Percentiles rank a stretch among this genome's conserved stretches.
Conservation (phyloP, 2,329 filamentous ascomycete species). For the Bipolaris cookei region DNA sequence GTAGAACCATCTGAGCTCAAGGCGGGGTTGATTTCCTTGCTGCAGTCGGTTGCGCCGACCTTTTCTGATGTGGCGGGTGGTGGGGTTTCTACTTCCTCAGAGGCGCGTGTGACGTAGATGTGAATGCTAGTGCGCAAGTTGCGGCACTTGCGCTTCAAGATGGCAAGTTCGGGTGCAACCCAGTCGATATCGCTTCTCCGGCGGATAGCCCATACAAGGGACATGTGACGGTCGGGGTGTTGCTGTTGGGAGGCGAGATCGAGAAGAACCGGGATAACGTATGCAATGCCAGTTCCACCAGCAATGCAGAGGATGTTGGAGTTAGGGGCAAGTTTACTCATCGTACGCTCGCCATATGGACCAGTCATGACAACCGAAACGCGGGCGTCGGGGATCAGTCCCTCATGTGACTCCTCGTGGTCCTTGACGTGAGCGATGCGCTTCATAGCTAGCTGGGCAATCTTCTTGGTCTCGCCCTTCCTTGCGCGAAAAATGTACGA, state of each 20-base stretch:
- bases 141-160: conserved; percentile 36
- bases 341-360: conserved; percentile 43
- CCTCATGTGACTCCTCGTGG: conserved; percentile 31
- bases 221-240: conserved; percentile 35
- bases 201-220: conserved; percentile 47
- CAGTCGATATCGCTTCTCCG: conserved; percentile 44
- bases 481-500: conserved; percentile 47
- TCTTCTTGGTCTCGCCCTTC: conserved; percentile 43
- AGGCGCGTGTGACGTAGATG: conserved; percentile 43
- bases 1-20: conserved; percentile 22
- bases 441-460: conserved; percentile 40
- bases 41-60: conserved; percentile 20
- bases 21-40: conserved; percentile 33
- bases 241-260: conserved; percentile 35
- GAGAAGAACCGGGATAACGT: conserved; percentile 46
- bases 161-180: conserved; percentile 45
- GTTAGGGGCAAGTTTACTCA: conserved; percentile 27
- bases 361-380: conserved; percentile 45
- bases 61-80: conserved; percentile 30
- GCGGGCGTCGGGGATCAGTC: conserved; percentile 32
- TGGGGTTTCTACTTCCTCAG: conserved; percentile 28
- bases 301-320: conserved; percentile 47
- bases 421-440: conserved; percentile 29
- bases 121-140: conserved; percentile 37
- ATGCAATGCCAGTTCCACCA: conserved; percentile 49